phyloP scores from a whole-genome alignment of 2,329 filamentous ascomycete species.

The Ampelomyces quisqualis region DNA sequence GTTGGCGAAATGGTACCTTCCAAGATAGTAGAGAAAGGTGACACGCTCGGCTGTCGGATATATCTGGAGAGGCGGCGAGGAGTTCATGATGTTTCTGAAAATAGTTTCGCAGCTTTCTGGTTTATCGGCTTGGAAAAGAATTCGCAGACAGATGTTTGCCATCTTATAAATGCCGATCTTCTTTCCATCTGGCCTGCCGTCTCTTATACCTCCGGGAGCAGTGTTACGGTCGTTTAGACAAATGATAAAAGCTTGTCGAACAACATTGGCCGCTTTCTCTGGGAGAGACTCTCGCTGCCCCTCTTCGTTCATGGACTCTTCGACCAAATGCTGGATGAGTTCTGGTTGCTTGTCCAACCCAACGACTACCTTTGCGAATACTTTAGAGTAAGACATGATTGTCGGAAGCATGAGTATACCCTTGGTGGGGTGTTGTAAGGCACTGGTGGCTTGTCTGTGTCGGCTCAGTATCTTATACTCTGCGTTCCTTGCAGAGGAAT shows the following conservation, averaged over 20 bases:
- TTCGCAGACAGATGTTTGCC: conserved; percentile 84
- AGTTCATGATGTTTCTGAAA: conserved; percentile 81
- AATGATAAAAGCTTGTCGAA: conserved; percentile 87
- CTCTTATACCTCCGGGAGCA: conserved; percentile 56
- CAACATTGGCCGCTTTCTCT: conserved; percentile 82
- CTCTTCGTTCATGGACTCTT: conserved; percentile 57
- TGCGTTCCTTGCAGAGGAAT: background rate
- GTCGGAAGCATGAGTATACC: conserved; percentile 81
- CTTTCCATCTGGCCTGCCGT: conserved; percentile 74
- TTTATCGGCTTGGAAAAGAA: conserved; percentile 85
- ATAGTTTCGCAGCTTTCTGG: conserved; percentile 82
- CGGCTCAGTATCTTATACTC: conserved; percentile 6
- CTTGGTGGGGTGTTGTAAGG: conserved; percentile 74
- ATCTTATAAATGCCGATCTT: conserved; percentile 87
- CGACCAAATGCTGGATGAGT: conserved; percentile 65
- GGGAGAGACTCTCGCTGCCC: conserved; percentile 76
- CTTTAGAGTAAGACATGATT: conserved; percentile 76
- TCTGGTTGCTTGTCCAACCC: conserved; percentile 78
- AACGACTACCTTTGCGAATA: conserved; percentile 80
- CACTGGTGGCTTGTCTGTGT: conserved; percentile 71
- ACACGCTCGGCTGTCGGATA: conserved; percentile 87
- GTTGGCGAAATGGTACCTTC: conserved; percentile 83
- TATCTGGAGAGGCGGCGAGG: conserved; percentile 74
- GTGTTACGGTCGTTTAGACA: conserved; percentile 80
- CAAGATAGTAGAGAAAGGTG: conserved; percentile 92